phyloP scores from a whole-genome alignment of 2,329 filamentous ascomycete species.

The Trichoderma sp. region DNA sequence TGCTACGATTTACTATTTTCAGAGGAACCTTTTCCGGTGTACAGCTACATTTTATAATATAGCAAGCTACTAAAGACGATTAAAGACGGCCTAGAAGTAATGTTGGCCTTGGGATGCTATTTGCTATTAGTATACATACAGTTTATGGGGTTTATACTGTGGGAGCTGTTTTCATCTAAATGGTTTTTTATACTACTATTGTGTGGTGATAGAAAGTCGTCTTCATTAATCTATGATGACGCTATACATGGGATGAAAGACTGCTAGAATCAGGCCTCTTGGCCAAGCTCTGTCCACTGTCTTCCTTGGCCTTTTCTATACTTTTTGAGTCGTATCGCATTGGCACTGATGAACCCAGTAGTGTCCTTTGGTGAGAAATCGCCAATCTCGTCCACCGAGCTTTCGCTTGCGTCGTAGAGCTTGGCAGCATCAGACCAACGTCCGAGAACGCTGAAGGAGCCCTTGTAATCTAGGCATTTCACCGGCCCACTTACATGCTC shows the following conservation, averaged over 20 bases:
- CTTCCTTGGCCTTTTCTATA: not conserved
- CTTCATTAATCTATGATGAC: no score
- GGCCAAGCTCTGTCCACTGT: not conserved
- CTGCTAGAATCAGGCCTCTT: not conserved
- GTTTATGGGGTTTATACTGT: no score
- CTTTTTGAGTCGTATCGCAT: slow-evolving; percentile 1
- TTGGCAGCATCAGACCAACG: not conserved
- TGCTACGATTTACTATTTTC: no score
- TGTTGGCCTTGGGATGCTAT: no score
- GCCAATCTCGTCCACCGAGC: slow-evolving; percentile 2
- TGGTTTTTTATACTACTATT: no score
- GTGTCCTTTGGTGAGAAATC: slow-evolving; percentile 6
- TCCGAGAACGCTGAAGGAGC: not conserved
- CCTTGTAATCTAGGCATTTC: not conserved
- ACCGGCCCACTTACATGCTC: not conserved
- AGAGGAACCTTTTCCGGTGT: no score
- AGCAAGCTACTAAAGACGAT: no score
- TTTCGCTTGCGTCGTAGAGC: not conserved
- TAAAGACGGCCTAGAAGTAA: no score
- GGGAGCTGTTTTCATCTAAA: no score
- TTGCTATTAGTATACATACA: no score
- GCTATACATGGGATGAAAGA: not conserved
- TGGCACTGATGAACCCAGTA: not conserved
- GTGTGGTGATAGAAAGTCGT: no score
- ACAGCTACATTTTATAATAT: no score